phyloP scores from a whole-genome alignment of 1,284 basidiomycete genomes.

The Melampsora americana region DNA sequence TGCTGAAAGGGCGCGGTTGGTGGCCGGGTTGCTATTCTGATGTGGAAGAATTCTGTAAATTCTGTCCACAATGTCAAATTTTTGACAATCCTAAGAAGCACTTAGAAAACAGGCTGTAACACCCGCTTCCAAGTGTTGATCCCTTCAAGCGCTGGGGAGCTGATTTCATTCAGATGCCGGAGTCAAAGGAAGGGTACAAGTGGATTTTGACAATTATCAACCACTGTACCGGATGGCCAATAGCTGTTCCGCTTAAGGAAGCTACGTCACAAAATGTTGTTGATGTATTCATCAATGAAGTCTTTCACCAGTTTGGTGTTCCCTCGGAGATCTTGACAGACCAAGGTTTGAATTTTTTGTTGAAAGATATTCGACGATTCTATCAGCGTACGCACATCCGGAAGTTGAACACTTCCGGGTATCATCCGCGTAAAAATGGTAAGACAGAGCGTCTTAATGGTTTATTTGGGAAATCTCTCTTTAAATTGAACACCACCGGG shows the following conservation, averaged over 20 bases:
- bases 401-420: not conserved
- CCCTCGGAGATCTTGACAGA: slow-evolving; percentile 1
- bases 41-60: not conserved
- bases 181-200: not conserved
- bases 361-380: not conserved
- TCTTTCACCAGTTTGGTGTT: too few relatives aligned
- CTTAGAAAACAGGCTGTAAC: not conserved
- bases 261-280: too few relatives aligned
- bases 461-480: not conserved
- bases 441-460: slow-evolving; percentile 16
- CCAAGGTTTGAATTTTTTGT: not conserved
- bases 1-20: not conserved
- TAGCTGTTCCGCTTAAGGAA: too few relatives aligned
- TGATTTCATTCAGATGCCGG: not conserved
- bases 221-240: too few relatives aligned
- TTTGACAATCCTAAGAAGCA: not conserved
- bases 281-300: too few relatives aligned
- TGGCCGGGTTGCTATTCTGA: not conserved
- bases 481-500: not conserved
- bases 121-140: not conserved
- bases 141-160: not conserved
- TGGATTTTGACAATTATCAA: not conserved
- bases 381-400: too few relatives aligned
- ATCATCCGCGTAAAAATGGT: slow-evolving; percentile 44
- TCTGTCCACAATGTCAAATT: not conserved